Evolutionary conservation across 1,139 yeast species (phyloP), one percentile per base, ranked within the genome.

Genomic region (Zygotorulaspora mrakii): DNA sequence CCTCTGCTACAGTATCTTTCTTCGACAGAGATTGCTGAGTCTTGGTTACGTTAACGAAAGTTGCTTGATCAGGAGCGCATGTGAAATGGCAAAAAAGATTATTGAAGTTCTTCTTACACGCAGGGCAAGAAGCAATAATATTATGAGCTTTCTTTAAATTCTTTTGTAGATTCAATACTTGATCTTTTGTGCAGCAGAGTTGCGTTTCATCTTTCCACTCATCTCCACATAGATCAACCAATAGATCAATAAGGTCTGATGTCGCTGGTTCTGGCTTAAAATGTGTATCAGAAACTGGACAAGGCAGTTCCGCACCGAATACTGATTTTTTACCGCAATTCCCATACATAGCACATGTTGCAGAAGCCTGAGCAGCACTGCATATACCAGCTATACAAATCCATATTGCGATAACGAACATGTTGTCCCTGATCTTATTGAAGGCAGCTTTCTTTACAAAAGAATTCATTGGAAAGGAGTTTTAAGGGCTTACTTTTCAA

Each of bases 111-210:
- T 78, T 79, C 44, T 76, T 72, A 61, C 98, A 91, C 0, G 98
- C 97, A 1, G 97, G 97, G 61, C 98, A 91, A 4, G 96, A 84
- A 17, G 94, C 77, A 29, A 91, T 82, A 28, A 91, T 64, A 0
- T 87, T 77, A 45, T 83, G 94, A 0, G 84, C 95, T 47, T 77
- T 78, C 51, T 80, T 77, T 43, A 91, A 66, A 57, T 81, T 84
- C 28, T 62, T 63, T 47, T 66, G 67, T 33, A 82, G 59, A 25
- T 65, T 64, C 2, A 54, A 50, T 9, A 78, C 66, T 54, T 80
- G 87, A 14, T 60, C 69, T n/a, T 57, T 40, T 21, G 74, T 68
- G 51, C 88, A 81, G 55, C 88, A 81, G 1, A 74, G 65, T 3
- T 65, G 56, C 1, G 67, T 66, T 0, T 62, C 49, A 10, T 55